These are phyloP conservation scores for Geopyxis carbonaria DNA, from an alignment of 495 filamentous ascomycete species.

Conservation along the genomic window DNA sequence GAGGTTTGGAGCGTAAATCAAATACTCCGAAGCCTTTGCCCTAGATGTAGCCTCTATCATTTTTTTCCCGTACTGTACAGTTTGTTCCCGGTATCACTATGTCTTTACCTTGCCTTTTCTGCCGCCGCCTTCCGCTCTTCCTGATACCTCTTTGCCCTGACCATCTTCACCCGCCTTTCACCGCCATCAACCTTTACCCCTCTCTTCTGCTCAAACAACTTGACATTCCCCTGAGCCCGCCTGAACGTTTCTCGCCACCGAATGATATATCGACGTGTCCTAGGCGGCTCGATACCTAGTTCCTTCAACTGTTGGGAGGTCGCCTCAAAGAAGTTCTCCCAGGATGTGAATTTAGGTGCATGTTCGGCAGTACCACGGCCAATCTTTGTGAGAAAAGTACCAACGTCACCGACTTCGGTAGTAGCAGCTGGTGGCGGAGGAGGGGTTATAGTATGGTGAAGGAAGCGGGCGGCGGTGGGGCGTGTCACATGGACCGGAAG, in stretches of 20 bases:
- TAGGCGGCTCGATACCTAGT: slow-evolving; percentile 70
- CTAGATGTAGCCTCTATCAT: too few relatives aligned
- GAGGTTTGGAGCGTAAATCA: too few relatives aligned
- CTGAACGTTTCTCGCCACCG: slow-evolving; percentile 73
- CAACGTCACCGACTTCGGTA: slow-evolving; percentile 67
- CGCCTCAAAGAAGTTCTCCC: slow-evolving; percentile 73
- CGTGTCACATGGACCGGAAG: too few relatives aligned
- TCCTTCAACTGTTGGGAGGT: slow-evolving; percentile 60
- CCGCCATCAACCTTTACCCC: slow-evolving; percentile 92
- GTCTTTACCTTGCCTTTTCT: too few relatives aligned
- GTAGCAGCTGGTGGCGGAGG: slow-evolving; percentile 37
- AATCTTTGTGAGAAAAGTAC: slow-evolving; percentile 81
- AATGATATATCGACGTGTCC: slow-evolving; percentile 64
- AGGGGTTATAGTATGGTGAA: slow-evolving; percentile 18
- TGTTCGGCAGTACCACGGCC: slow-evolving; percentile 70
- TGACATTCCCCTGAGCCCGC: slow-evolving; percentile 10
- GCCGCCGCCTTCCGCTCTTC: slow-evolving; percentile 14
- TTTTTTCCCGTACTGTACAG: too few relatives aligned
- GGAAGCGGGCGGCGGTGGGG: slow-evolving; percentile 14
- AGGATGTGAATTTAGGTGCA: slow-evolving; percentile 58
- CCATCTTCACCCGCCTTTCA: slow-evolving; percentile 72
- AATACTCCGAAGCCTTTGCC: too few relatives aligned
- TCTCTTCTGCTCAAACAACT: slow-evolving; percentile 29
- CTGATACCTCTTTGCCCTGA: slow-evolving; percentile 46
- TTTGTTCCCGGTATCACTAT: too few relatives aligned